phyloP scores from a whole-genome alignment of 495 filamentous ascomycete genomes.

The Trichocladium uniseriatum region DNA sequence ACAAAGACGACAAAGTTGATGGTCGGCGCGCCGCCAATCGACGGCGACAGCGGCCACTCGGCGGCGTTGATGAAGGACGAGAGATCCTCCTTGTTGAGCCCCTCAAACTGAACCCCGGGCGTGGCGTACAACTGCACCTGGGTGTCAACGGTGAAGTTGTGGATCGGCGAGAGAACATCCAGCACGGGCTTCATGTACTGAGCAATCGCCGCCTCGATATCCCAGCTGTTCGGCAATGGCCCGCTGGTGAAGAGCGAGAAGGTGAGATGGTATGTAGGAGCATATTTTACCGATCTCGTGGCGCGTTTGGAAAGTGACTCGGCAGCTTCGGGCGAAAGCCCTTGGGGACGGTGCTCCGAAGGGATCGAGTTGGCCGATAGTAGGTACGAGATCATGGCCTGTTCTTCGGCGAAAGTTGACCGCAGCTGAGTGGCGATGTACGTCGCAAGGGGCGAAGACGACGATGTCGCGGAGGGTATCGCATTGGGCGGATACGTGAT shows the following conservation, averaged over 20 bases:
- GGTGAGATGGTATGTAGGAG: constrained; percentile 88
- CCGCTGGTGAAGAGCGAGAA: constrained; percentile 88
- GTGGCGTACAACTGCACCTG: constrained; percentile 89
- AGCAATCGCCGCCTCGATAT: constrained; percentile 73
- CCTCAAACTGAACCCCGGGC: constrained; percentile 58
- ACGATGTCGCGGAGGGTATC: constrained; percentile 56
- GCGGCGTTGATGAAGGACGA: constrained; percentile 94
- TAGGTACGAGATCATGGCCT: constrained; percentile 76
- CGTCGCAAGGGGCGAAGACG: constrained; percentile 63
- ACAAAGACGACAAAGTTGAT: constrained; percentile 93
- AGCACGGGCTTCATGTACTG: constrained; percentile 77
- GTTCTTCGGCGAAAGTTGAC: constrained; percentile 76
- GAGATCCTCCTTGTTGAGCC: constrained; percentile 76
- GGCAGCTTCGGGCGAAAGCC: constrained; percentile 31
- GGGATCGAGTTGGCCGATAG: constrained; percentile 52
- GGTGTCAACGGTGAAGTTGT: constrained; percentile 93
- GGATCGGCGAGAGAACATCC: constrained; percentile 65
- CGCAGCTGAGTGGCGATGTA: constrained; percentile 76
- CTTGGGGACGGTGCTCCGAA: constrained; percentile 37
- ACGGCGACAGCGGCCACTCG: constrained; percentile 93
- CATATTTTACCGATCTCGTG: constrained; percentile 79
- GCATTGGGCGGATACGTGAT: constrained; percentile 71
- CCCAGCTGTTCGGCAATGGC: constrained; percentile 75
- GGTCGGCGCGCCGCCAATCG: constrained; percentile 85
- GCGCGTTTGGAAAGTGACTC: constrained; percentile 48